These are phyloP conservation scores for Fomitiporia mediterranea DNA, from an alignment of 1,284 basidiomycete genomes.

Conservation along the genomic window DNA sequence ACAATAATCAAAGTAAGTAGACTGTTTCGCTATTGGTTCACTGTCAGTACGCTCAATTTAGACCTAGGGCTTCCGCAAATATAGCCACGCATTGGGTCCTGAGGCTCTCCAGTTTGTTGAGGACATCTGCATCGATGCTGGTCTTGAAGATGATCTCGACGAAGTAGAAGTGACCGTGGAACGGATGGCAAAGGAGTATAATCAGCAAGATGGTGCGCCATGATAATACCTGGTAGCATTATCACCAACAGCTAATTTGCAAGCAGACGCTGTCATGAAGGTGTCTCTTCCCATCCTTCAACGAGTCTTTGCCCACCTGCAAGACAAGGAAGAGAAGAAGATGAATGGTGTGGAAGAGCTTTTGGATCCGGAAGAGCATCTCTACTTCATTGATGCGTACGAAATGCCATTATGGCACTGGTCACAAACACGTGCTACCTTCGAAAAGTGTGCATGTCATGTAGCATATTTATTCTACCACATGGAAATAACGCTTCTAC, in stretches of 20 bases:
- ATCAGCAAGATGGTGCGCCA: slow-evolving; percentile 82
- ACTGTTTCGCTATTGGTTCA: no score
- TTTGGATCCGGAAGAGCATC: slow-evolving; percentile 80
- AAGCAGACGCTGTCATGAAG: slow-evolving; percentile 72
- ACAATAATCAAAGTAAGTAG: not conserved
- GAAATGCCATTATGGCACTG: slow-evolving; percentile 93
- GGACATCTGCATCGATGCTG: slow-evolving; percentile 60
- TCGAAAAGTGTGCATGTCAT: slow-evolving; percentile 60
- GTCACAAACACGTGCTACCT: slow-evolving; percentile 79
- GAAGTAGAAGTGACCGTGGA: slow-evolving; percentile 80
- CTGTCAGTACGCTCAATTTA: no score
- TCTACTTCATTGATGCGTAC: slow-evolving; percentile 86
- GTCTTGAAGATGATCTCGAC: slow-evolving; percentile 50
- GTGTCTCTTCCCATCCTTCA: slow-evolving; percentile 69
- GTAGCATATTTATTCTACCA: slow-evolving; percentile 5
- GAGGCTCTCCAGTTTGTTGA: slow-evolving; percentile 68
- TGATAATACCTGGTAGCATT: not conserved
- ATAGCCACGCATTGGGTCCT: slow-evolving; percentile 76
- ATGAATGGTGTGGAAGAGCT: slow-evolving; percentile 52
- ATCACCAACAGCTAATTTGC: slow-evolving; percentile 24
- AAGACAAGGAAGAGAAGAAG: slow-evolving; percentile 61
- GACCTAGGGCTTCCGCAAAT: slow-evolving; percentile 76
- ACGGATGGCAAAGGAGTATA: slow-evolving; percentile 83
- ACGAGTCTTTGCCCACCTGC: slow-evolving; percentile 79
- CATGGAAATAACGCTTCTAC: slow-evolving; percentile 12